A percentile compares a stretch with the other conserved stretches of the same genome.
phyloP scores from a whole-genome alignment of 495 filamentous ascomycete species.

The Hypoxylon lenormandii region DNA sequence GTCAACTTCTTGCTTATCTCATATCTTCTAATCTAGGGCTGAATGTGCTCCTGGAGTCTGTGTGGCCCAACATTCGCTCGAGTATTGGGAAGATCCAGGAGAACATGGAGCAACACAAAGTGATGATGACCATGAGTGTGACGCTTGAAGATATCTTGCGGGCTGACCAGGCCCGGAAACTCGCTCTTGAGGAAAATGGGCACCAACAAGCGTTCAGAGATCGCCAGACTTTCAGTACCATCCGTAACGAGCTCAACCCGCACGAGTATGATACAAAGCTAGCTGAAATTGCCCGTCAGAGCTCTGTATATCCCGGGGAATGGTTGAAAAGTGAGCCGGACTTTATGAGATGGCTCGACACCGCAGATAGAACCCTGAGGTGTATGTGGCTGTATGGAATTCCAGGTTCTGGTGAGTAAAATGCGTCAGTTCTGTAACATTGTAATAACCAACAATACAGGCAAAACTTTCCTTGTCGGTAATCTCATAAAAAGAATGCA shows the following conservation, averaged over 20 bases:
- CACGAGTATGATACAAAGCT: slow-evolving; percentile 10
- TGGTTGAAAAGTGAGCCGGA: slow-evolving; percentile 25
- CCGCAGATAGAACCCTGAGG: slow-evolving; percentile 12
- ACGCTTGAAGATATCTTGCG: slow-evolving; percentile 29
- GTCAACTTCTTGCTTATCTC: neutral
- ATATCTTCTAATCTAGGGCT: slow-evolving; percentile 4
- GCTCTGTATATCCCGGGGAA: slow-evolving; percentile 20
- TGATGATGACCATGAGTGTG: slow-evolving; percentile 29
- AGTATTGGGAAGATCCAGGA: slow-evolving; percentile 27
- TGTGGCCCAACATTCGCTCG: slow-evolving; percentile 35
- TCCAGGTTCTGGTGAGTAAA: slow-evolving; percentile 32
- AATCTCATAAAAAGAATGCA: slow-evolving; percentile 24
- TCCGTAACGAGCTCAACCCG: slow-evolving; percentile 28
- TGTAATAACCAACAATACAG: neutral
- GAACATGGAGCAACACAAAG: slow-evolving; percentile 32
- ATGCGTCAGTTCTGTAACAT: neutral
- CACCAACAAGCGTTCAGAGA: slow-evolving; percentile 19
- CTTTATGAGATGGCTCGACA: slow-evolving; percentile 21
- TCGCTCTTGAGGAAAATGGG: slow-evolving; percentile 29
- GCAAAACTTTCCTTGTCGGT: slow-evolving; percentile 26
- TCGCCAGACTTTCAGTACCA: slow-evolving; percentile 18
- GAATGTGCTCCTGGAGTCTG: slow-evolving; percentile 26
- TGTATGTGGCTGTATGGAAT: slow-evolving; percentile 32
- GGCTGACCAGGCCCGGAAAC: slow-evolving; percentile 25
- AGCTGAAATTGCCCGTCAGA: slow-evolving; percentile 7